Conservation (phyloP, 2,329 filamentous ascomycete genomes). For the Colletotrichum sp. region DNA sequence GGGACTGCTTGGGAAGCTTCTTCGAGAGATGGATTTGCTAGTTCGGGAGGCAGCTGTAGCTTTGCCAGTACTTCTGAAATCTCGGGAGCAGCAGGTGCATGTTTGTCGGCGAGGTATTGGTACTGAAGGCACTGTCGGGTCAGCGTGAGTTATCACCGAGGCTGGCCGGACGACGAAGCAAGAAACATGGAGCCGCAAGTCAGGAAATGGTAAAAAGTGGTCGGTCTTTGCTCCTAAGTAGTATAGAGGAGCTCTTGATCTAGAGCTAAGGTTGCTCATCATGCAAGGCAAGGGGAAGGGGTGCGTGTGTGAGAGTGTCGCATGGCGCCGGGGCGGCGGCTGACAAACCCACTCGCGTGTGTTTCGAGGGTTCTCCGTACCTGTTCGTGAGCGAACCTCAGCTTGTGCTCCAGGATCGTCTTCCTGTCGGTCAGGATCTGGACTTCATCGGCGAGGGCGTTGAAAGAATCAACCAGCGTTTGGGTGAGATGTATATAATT, state of each 20-base stretch:
- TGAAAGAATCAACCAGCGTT: constrained; percentile 69
- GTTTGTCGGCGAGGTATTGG: constrained; percentile 70
- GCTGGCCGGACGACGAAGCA: constrained; percentile 9
- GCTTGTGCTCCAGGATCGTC: constrained; percentile 70
- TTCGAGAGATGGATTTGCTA: constrained; percentile 51
- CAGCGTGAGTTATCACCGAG: constrained; percentile 18
- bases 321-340: neutral
- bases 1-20: constrained; percentile 57
- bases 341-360: constrained; percentile 16
- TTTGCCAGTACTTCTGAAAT: constrained; percentile 71
- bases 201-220: constrained; percentile 50
- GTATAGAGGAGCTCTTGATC: constrained; percentile 70
- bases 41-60: constrained; percentile 66
- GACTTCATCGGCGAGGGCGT: constrained; percentile 68
- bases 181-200: constrained; percentile 28
- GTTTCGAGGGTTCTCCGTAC: constrained; percentile 45
- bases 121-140: constrained; percentile 48
- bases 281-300: constrained; percentile 29
- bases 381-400: constrained; percentile 70
- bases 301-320: constrained; percentile 6
- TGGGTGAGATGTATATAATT: constrained; percentile 51
- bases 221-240: constrained; percentile 65
- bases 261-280: constrained; percentile 75
- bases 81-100: constrained; percentile 68
- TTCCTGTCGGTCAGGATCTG: constrained; percentile 68